Percentiles rank a stretch among this genome's conserved stretches.
These are phyloP conservation scores for Penicillium sp. DNA, from an alignment of 2,329 filamentous ascomycete genomes.

Conservation along the genomic window DNA sequence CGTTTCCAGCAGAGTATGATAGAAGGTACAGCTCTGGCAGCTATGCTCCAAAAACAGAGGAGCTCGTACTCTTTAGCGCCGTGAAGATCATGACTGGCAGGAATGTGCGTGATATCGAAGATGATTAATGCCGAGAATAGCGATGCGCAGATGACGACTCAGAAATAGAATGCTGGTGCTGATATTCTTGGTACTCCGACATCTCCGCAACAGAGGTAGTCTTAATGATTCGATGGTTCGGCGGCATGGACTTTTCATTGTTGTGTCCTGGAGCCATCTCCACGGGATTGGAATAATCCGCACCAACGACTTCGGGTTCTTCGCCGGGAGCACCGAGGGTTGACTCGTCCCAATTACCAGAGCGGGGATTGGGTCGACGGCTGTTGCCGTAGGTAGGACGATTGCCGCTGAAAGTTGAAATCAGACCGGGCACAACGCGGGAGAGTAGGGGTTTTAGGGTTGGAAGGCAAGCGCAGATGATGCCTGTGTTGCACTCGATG, in stretches of 20 bases:
- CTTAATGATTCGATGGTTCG: conserved; percentile 5
- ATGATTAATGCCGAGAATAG: not conserved
- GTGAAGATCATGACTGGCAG: not conserved
- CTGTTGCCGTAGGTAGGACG: conserved; percentile 13
- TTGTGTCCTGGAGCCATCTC: conserved; percentile 17
- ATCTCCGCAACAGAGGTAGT: conserved; percentile 8
- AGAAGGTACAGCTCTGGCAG: not conserved
- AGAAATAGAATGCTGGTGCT: conserved; percentile 4
- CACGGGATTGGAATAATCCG: conserved; percentile 23
- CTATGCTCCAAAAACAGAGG: not conserved
- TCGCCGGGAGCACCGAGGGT: conserved; percentile 29
- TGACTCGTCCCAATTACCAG: conserved; percentile 29
- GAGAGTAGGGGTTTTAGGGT: conserved; percentile 38
- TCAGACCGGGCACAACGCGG: conserved; percentile 29
- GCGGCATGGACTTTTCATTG: conserved; percentile 4
- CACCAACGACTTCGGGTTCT: conserved; percentile 26
- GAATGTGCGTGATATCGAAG: not conserved
- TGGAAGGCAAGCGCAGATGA: conserved; percentile 44
- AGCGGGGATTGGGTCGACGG: conserved; percentile 16
- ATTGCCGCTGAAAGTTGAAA: conserved; percentile 26
- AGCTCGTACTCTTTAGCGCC: not conserved
- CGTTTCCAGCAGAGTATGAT: not conserved
- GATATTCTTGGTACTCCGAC: not conserved
- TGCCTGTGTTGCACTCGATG: conserved; percentile 41
- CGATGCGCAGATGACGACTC: conserved; percentile 3